phyloP scores from a whole-genome alignment of 495 filamentous ascomycete genomes.

The Achaetomiella virescens region DNA sequence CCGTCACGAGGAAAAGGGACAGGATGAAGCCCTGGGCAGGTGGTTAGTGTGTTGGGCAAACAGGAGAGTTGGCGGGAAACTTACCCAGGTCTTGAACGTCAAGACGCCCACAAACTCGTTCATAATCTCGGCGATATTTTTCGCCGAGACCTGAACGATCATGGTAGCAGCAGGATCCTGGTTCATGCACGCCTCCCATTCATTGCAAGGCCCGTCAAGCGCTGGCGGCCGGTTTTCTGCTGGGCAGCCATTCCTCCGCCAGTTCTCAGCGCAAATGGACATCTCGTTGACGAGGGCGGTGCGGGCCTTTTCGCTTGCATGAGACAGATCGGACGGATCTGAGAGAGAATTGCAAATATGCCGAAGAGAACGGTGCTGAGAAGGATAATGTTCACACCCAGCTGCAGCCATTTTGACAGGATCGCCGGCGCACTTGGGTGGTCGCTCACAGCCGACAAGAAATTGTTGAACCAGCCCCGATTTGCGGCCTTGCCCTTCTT shows the following conservation, averaged over 20 bases:
- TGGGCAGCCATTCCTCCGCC: conserved; percentile 65
- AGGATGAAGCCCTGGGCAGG: conserved; percentile 44
- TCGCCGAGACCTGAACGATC: conserved; percentile 36
- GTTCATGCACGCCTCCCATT: conserved; percentile 85
- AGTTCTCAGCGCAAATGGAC: conserved; percentile 60
- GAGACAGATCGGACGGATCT: conserved; percentile 70
- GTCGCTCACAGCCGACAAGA: conserved; percentile 63
- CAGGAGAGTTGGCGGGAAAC: conserved; percentile 38
- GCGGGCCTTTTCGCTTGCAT: conserved; percentile 57
- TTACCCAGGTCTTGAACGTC: conserved; percentile 53
- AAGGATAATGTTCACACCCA: conserved; percentile 71
- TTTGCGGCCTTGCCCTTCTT: conserved; percentile 20
- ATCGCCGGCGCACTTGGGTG: conserved; percentile 84
- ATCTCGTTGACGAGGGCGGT: conserved; percentile 66
- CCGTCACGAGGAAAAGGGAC: conserved; percentile 49
- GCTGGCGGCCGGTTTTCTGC: conserved; percentile 59
- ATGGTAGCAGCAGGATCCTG: conserved; percentile 39
- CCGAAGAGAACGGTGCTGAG: conserved; percentile 61
- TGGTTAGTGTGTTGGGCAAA: conserved; percentile 15
- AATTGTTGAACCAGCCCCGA: conserved; percentile 40
- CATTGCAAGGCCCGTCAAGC: conserved; percentile 62
- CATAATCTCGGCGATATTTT: conserved; percentile 41
- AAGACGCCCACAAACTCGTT: conserved; percentile 43
- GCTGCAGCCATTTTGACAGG: conserved; percentile 76
- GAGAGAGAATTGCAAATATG: conserved; percentile 61